A percentile compares a stretch with the other conserved stretches of the same genome.
Evolutionary conservation across 2,329 filamentous ascomycete genomes (phyloP).

Genomic region (Talaromyces piceae): DNA sequence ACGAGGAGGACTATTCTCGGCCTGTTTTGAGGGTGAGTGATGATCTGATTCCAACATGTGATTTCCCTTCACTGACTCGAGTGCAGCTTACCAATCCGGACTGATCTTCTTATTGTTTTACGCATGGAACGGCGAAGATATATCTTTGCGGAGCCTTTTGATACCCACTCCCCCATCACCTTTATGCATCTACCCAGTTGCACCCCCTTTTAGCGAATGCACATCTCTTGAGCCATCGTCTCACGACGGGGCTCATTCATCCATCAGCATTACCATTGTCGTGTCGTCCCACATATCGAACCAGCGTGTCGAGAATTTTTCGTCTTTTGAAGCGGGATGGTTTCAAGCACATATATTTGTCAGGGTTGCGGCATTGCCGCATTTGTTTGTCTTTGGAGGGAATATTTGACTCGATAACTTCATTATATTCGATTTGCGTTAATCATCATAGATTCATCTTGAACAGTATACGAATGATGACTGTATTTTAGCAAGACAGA

Average conservation of each 20-base stretch:
- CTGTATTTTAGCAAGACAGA: background rate
- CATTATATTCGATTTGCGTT: background rate
- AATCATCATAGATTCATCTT: background rate
- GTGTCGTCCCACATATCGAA: background rate
- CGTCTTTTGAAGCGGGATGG: too few species aligned
- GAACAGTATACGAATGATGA: constrained; percentile 2
- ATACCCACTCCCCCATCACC: constrained; percentile 12
- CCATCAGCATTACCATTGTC: background rate
- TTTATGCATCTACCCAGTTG: background rate
- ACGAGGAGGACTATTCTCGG: constrained; percentile 43
- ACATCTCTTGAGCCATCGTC: background rate
- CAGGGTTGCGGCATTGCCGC: background rate
- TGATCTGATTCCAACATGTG: background rate
- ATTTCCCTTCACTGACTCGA: background rate
- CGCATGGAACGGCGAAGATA: constrained; percentile 9
- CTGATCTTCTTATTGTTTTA: constrained; percentile 7
- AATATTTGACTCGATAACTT: background rate
- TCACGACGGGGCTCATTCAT: background rate
- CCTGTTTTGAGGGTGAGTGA: constrained; percentile 37
- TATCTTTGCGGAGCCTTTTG: constrained; percentile 5
- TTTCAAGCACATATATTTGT: background rate
- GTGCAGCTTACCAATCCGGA: constrained; percentile 13
- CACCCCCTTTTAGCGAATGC: background rate
- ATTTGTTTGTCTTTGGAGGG: background rate
- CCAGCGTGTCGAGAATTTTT: background rate